Percentiles rank a stretch among this genome's conserved stretches.
These are phyloP conservation scores for Kuraishia molischiana DNA, from an alignment of 805 yeast species.

Conservation along the genomic window DNA sequence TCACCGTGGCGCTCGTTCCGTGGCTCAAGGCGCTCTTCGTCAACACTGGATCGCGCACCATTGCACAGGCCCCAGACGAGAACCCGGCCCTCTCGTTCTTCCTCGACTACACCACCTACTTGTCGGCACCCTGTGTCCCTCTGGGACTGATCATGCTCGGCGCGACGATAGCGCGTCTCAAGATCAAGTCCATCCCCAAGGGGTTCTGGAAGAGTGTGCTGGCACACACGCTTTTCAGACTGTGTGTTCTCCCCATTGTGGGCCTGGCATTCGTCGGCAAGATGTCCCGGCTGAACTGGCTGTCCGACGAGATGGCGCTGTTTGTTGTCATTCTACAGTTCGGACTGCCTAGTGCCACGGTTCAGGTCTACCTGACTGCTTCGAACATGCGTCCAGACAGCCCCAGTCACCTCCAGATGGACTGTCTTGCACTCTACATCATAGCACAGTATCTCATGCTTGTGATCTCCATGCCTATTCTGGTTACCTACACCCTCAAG, in stretches of 20 bases:
- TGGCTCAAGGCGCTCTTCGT: constrained; percentile 40
- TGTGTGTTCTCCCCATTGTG: constrained; percentile 39
- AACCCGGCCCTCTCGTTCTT: constrained; percentile 46
- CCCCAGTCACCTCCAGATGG: constrained; percentile 37
- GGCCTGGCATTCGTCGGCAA: constrained; percentile 42
- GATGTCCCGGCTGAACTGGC: constrained; percentile 38
- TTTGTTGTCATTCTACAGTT: constrained; percentile 37
- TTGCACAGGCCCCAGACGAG: constrained; percentile 35
- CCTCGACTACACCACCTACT: constrained; percentile 36
- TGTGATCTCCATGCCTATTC: constrained; percentile 37
- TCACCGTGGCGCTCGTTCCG: constrained; percentile 43
- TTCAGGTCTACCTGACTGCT: constrained; percentile 50
- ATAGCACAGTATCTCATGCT: constrained; percentile 38
- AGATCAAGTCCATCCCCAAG: constrained; percentile 31
- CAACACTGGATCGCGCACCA: constrained; percentile 14
- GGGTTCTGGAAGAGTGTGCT: constrained; percentile 52
- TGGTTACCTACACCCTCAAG: constrained; percentile 33
- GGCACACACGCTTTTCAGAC: constrained; percentile 28
- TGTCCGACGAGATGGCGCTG: constrained; percentile 27
- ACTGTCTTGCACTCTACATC: constrained; percentile 42
- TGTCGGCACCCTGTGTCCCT: constrained; percentile 47
- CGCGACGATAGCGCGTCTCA: constrained; percentile 41
- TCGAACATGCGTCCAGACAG: constrained; percentile 42
- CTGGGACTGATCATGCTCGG: constrained; percentile 43
- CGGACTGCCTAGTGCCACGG: constrained; percentile 48